Percentiles rank a stretch among this genome's conserved stretches.
These are phyloP conservation scores for Wilcoxina mikolae DNA, from an alignment of 495 filamentous ascomycete genomes.

Conservation along the genomic window DNA sequence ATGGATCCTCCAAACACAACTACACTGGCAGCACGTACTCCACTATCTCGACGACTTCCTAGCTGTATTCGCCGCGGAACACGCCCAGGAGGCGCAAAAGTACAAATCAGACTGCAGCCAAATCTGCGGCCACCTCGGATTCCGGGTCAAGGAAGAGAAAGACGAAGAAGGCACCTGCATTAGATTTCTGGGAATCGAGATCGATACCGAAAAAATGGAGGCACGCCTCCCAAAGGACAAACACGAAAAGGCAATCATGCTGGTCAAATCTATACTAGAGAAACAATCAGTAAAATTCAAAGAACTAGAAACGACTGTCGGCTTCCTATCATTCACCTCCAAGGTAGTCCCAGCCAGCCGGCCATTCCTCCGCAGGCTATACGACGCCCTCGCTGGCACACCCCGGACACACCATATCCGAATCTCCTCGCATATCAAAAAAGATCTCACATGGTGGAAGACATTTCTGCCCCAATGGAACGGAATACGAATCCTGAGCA, in stretches of 20 bases:
- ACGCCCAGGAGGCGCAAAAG: background rate
- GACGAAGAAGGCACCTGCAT: constrained; percentile 31
- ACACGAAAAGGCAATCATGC: constrained; percentile 11
- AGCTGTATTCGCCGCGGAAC: background rate
- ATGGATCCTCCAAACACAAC: constrained; percentile 7
- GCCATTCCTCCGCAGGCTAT: background rate
- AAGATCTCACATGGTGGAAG: background rate
- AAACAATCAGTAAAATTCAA: background rate
- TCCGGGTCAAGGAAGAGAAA: background rate
- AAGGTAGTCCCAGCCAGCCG: background rate
- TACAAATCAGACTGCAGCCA: background rate
- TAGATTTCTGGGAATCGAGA: constrained; percentile 14
- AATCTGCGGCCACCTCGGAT: background rate
- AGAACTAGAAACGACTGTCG: background rate
- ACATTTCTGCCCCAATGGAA: background rate
- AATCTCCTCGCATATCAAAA: background rate
- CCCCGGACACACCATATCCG: background rate
- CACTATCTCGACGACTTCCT: constrained; percentile 15
- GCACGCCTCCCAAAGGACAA: constrained; percentile 30
- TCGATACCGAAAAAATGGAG: constrained; percentile 13
- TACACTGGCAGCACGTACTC: no score
- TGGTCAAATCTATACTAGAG: no score
- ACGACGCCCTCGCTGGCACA: background rate
- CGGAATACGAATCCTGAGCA: background rate
- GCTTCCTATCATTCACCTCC: background rate